A percentile compares a stretch with the other conserved stretches of the same genome.
Conservation (phyloP, 495 filamentous ascomycete genomes). For the Xylaria castorea region DNA sequence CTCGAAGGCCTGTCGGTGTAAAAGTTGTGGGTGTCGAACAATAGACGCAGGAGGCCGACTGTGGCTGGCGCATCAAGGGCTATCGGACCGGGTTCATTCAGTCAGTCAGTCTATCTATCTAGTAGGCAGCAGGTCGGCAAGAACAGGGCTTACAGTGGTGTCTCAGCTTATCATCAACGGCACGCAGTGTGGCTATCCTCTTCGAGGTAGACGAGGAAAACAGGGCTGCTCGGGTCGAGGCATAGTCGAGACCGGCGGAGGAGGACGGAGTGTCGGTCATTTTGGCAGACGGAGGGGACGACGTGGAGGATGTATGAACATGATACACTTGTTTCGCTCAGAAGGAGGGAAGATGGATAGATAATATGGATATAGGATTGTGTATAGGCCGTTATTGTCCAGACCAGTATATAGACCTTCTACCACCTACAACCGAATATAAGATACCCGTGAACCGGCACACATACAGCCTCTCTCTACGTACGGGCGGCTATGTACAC, state of each 20-base stretch:
- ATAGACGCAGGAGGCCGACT: constrained; percentile 63
- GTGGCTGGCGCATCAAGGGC: constrained; percentile 48
- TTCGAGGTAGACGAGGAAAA: constrained; percentile 57
- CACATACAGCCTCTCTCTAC: constrained; percentile 2
- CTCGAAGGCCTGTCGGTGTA: constrained; percentile 87
- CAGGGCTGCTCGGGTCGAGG: constrained; percentile 45
- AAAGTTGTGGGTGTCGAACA: constrained; percentile 85
- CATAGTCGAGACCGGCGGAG: constrained; percentile 45
- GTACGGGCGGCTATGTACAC: too few species aligned
- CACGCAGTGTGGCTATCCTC: constrained; percentile 51
- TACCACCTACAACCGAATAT: background rate
- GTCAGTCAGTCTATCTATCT: constrained; percentile 8
- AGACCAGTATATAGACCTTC: background rate
- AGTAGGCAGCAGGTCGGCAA: background rate
- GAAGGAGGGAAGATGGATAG: background rate
- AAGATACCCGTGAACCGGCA: background rate
- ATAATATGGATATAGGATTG: background rate
- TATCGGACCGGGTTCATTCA: constrained; percentile 29
- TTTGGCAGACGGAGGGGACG: constrained; percentile 39
- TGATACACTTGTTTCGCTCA: constrained; percentile 28
- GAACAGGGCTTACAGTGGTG: constrained; percentile 48
- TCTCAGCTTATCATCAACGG: constrained; percentile 55
- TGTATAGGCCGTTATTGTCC: background rate
- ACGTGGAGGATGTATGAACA: constrained; percentile 38
- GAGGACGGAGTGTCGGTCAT: constrained; percentile 53